Base-by-base conservation (phyloP, 768 basidiomycete genomes). In the Podaxis carcinomalis region DNA sequence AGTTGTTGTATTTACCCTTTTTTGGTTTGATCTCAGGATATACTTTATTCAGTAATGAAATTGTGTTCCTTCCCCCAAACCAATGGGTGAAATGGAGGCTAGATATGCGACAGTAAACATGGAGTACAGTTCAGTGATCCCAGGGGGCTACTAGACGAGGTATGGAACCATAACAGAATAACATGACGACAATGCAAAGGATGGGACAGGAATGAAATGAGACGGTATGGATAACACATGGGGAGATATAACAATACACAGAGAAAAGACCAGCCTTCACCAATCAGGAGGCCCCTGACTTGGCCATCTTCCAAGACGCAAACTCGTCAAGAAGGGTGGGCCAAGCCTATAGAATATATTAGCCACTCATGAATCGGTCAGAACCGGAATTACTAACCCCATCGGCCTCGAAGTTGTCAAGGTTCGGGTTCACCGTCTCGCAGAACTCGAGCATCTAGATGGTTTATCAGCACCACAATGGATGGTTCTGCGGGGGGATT, bases 261-360 rank as follows among this genome's bases (percentile, higher is more conserved):
- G 27, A 37, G 25, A 16, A 44, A 7, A 7, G 42, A 49, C 7
- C 25, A 23, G 13, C 32, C 32, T 9, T 9, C 50, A 5, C n/a
- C 46, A 13, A 16, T 56, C 35, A 28, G n/a, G 32, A 28, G n/a
- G 35, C 42, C n/a, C 35, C 56, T 16, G 46, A 57, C n/a, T 57
- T 50, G 5, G 56, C 51, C 64, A 76, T 80, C 69, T 87, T 90
- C 88, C 86, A 91, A 2, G 69, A 69, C 4, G 86, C 89, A 67
- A 93, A 93, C 63, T 91, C 86, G 66, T 93, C 92, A 49, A 93
- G 73, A 63, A 92, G 75, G 13, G 90, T 89, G 0, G 92, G 92
- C 92, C 92, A 93, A 36, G 90, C 88, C 89, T 91, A 62, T 14
- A 23, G 62, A 59, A n/a, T 23, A 56, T 7, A 32, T 51, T n/a